phyloP scores from a whole-genome alignment of 345 rosid species.

The Laguncularia racemosa region DNA sequence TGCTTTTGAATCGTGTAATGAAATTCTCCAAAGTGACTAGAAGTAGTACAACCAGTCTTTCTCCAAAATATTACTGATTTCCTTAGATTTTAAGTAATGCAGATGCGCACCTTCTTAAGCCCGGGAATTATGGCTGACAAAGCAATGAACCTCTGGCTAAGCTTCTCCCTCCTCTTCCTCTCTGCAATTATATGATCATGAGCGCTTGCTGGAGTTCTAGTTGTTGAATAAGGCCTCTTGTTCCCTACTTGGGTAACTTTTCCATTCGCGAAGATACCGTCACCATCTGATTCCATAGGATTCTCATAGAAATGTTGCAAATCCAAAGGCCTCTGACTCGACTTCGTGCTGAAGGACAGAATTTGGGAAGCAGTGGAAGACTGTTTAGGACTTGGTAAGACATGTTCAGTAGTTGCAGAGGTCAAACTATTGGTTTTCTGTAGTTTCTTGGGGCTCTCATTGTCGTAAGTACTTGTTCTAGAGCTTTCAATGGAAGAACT shows the following conservation, averaged over 20 bases:
- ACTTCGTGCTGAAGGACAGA: not conserved
- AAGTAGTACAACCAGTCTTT: too few relatives aligned
- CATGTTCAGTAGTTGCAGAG: too few relatives aligned
- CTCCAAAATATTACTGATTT: not conserved
- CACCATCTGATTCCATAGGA: not conserved
- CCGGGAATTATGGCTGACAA: constrained; percentile 51
- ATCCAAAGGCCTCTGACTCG: not conserved
- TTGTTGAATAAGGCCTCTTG: constrained; percentile 3
- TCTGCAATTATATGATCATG: constrained; percentile 51
- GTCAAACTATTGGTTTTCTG: not conserved
- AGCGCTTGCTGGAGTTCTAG: constrained; percentile 29
- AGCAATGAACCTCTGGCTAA: constrained; percentile 49
- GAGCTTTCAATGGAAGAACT: constrained; percentile 4
- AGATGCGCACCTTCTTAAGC: constrained; percentile 41
- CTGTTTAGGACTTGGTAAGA: too few relatives aligned
- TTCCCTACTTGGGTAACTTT: constrained; percentile 2
- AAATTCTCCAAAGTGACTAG: too few relatives aligned
- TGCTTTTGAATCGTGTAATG: too few relatives aligned
- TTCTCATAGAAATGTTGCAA: constrained; percentile 4
- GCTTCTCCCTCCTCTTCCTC: constrained; percentile 50
- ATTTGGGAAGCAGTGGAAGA: constrained; percentile 1
- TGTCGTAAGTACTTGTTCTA: not conserved
- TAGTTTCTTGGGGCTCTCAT: constrained; percentile 1
- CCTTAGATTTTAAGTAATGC: not conserved
- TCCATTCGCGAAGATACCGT: not conserved